Evolutionary conservation across 176 grass and related monocot species (phyloP).

Genomic region (Puccinellia tenuiflora): DNA sequence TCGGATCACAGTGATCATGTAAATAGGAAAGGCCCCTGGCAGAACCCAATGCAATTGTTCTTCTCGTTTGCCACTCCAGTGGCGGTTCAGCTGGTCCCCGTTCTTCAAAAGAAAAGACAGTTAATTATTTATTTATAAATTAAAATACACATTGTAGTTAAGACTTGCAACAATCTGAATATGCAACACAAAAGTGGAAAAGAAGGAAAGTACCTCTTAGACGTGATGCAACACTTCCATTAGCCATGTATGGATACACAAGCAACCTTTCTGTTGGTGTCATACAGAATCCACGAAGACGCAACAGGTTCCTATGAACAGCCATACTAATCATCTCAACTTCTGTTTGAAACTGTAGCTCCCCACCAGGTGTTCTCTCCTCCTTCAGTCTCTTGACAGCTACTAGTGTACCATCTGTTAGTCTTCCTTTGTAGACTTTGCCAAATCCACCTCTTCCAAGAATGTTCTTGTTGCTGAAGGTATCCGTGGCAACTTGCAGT

Average conservation of each 20-base stretch:
- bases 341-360: conserved; percentile 86
- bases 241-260: conserved; percentile 88
- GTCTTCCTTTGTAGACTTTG: conserved; percentile 85
- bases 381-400: conserved; percentile 87
- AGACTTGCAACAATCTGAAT: neutral
- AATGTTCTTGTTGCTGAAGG: conserved; percentile 84
- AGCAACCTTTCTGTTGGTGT: conserved; percentile 85
- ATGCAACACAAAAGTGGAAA: neutral
- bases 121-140: neutral
- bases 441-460: conserved; percentile 87
- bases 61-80: conserved; percentile 71
- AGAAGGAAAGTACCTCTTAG: conserved; percentile 41
- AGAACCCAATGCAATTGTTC: conserved; percentile 76
- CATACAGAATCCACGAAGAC: conserved; percentile 86
- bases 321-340: conserved; percentile 95
- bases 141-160: neutral
- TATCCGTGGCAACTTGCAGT: conserved; percentile 72
- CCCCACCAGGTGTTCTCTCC: conserved; percentile 76
- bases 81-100: conserved; percentile 63
- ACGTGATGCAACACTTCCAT: conserved; percentile 82
- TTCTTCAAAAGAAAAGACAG: conserved; percentile 40
- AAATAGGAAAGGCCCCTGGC: conserved; percentile 78
- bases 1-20: conserved; percentile 84
- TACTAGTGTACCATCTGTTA: conserved; percentile 74
- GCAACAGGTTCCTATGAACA: conserved; percentile 68